Evolutionary conservation across 177 flowering plant species (phyloP).

Genomic region (Vitis hybrid): DNA sequence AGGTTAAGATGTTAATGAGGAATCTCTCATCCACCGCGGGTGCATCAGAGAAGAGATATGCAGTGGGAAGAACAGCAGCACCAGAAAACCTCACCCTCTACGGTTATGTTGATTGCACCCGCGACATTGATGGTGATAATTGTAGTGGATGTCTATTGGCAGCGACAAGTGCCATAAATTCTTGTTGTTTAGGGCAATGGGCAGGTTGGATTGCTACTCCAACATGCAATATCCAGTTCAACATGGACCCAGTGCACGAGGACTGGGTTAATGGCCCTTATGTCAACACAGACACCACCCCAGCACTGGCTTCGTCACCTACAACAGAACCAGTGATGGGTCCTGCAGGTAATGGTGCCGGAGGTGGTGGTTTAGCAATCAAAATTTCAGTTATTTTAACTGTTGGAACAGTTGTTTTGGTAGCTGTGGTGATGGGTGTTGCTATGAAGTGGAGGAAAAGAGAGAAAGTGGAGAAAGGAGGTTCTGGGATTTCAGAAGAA

Average conservation of each 20-base stretch:
- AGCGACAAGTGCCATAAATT: background rate
- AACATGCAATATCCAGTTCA: background rate
- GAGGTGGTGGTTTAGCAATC: background rate
- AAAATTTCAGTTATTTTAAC: too few relatives aligned
- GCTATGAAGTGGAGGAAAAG: background rate
- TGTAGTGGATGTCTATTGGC: constrained; percentile 1
- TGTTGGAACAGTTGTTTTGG: background rate
- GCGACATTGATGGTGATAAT: constrained; percentile 1
- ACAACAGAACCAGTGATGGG: too few relatives aligned
- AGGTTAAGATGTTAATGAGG: background rate
- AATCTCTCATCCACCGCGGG: constrained; percentile 3
- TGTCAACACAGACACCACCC: background rate
- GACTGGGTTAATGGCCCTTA: background rate
- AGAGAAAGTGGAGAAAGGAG: background rate
- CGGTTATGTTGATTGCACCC: constrained; percentile 7
- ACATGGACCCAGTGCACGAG: background rate
- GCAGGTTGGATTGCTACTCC: background rate
- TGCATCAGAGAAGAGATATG: constrained; percentile 3
- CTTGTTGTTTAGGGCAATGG: constrained; percentile 4
- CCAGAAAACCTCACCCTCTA: background rate
- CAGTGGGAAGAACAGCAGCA: constrained; percentile 1
- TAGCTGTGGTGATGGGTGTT: background rate
- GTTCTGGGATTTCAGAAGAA: background rate
- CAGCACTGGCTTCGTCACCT: background rate
- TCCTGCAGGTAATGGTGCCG: background rate